These are phyloP conservation scores for Juglanconis juglandina DNA, from an alignment of 2,329 filamentous ascomycete genomes.

Conservation along the genomic window DNA sequence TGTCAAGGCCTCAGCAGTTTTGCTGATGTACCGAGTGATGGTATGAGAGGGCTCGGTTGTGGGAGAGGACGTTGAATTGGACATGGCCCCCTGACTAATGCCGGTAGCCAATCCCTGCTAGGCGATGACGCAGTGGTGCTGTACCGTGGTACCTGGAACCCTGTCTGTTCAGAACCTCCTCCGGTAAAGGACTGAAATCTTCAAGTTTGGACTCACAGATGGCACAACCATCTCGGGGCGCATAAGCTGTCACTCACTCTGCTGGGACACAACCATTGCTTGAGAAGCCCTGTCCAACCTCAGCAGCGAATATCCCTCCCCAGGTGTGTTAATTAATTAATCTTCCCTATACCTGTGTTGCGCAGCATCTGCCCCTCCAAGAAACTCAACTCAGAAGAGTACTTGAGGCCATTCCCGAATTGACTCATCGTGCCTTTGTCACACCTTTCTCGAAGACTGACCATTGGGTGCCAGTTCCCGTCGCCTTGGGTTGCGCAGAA, in stretches of 20 bases:
- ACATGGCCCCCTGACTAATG: neutral
- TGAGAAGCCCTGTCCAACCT: too few relatives aligned
- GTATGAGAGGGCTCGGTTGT: too few relatives aligned
- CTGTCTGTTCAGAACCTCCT: neutral
- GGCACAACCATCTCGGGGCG: neutral
- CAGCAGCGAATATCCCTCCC: neutral
- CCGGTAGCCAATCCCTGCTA: neutral
- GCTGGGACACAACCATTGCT: neutral
- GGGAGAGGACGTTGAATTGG: too few relatives aligned
- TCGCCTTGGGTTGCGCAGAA: neutral
- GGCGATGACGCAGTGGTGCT: neutral
- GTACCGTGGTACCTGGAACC: neutral
- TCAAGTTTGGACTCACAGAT: neutral
- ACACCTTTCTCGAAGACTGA: neutral
- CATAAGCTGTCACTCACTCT: neutral
- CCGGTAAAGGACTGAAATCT: conserved; percentile 17
- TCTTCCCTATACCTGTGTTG: neutral
- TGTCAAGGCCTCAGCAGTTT: too few relatives aligned
- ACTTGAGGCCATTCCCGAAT: conserved; percentile 10
- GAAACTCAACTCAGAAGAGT: neutral
- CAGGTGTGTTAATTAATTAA: neutral
- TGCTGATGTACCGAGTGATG: too few relatives aligned
- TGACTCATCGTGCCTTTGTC: conserved; percentile 12
- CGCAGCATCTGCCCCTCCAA: conserved; percentile 7
- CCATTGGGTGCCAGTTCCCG: neutral